Evolutionary conservation across 1,284 basidiomycete species (phyloP).

Genomic region (Thelephora terrestris): DNA sequence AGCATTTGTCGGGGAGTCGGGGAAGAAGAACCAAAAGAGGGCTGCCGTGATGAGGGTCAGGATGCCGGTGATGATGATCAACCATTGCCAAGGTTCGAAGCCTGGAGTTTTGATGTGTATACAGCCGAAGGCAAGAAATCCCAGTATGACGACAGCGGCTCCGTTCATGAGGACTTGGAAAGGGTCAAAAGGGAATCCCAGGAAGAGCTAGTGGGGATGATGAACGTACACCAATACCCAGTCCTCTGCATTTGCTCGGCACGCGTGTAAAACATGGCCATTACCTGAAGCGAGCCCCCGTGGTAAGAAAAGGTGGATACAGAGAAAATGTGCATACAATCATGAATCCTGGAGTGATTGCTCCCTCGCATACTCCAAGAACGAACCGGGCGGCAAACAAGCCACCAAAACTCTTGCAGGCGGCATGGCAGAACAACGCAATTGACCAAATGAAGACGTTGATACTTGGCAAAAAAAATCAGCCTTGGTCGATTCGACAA

Average conservation of each 20-base stretch:
- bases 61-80: slow-evolving; percentile 36
- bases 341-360: slow-evolving; percentile 70
- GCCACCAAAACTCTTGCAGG: slow-evolving; percentile 61
- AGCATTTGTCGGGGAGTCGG: slow-evolving; percentile 60
- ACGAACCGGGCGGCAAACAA: slow-evolving; percentile 57
- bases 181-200: no score
- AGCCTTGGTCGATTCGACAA: background rate
- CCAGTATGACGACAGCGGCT: slow-evolving; percentile 32
- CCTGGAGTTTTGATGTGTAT: slow-evolving; percentile 25
- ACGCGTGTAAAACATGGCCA: slow-evolving; percentile 76
- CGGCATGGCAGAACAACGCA: slow-evolving; percentile 54
- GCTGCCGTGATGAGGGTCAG: slow-evolving; percentile 28
- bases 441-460: slow-evolving; percentile 66
- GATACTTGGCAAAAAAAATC: slow-evolving; percentile 25
- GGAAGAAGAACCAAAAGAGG: slow-evolving; percentile 50
- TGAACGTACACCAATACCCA: slow-evolving; percentile 69
- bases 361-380: slow-evolving; percentile 70
- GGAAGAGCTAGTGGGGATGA: no score
- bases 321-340: slow-evolving; percentile 57
- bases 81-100: slow-evolving; percentile 36
- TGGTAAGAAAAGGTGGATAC: no score
- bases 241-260: slow-evolving; percentile 63
- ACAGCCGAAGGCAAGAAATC: slow-evolving; percentile 34
- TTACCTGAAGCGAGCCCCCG: background rate
- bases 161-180: slow-evolving; percentile 50